Evolutionary conservation across 345 rosid genomes (phyloP), one percentile per base, ranked within the genome.

Genomic region (Orychophragmus violaceus): DNA sequence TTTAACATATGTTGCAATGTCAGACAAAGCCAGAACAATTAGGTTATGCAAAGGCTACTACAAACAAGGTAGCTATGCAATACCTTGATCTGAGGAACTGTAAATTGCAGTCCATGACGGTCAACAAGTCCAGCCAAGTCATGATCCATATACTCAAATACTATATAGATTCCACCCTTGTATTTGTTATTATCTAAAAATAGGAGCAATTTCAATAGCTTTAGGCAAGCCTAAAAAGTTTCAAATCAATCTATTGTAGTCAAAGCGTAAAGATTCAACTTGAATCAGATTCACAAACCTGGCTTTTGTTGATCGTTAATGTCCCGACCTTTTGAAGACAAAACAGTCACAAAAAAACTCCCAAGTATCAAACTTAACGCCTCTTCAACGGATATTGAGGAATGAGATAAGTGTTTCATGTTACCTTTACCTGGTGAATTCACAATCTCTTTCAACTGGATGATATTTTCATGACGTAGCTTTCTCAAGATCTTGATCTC

Each of bases 71-170:
- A 68, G 66, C 74, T 54, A 56, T 60, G 64, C 24, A 54, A 55
- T 72, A 93, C 97, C 96, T 88, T 93, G 63, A 93, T 93, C 73
- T 90, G 98, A 45, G 98, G 85, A 70, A 88, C 90, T 6, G 98
- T 77, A 82, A 93, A 93, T 78, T 91, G 86, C 85, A 85, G 76
- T 71, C 94, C 97, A 61, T 97, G 98, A 72, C 97, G 97, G 77
- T 93, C 91, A 64, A 96, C 87, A 73, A 93, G 96, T 52, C 97
- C 96, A 44, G 94, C 90, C 80, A 93, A 80, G 68, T 93, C 97
- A 74, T 93, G 98, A 77, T 93, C 98, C 98, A 93, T 90, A 81
- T 93, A 93, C 64, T 93, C 98, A 54, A 90, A 93, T 14, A 93
- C 98, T 97, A 93, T 90, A 80, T 93, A 93, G 60, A 86, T 93